Evolutionary conservation across 2,329 filamentous ascomycete species (phyloP).

Genomic region (Colletotrichum cuscutae): DNA sequence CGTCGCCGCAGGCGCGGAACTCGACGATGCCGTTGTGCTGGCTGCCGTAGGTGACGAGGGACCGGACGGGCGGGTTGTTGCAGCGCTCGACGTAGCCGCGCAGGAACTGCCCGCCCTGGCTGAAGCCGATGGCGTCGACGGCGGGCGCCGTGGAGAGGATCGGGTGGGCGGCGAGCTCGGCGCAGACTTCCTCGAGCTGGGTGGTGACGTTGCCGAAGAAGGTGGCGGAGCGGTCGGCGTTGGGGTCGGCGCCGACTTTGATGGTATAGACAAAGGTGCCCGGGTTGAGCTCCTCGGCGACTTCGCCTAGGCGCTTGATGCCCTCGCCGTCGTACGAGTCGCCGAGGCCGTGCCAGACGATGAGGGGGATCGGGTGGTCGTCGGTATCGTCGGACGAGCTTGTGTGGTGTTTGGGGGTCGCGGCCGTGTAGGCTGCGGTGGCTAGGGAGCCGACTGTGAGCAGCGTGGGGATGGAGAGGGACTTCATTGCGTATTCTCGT

Average conservation of each 20-base stretch:
- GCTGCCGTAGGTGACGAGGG: slow-evolving; percentile 86
- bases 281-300: slow-evolving; percentile 79
- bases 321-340: slow-evolving; percentile 83
- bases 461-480: slow-evolving; percentile 46
- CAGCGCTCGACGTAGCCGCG: slow-evolving; percentile 90
- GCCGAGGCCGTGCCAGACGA: slow-evolving; percentile 91
- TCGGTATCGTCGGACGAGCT: slow-evolving; percentile 47
- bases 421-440: slow-evolving; percentile 36
- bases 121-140: slow-evolving; percentile 93
- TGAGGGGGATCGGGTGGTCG: slow-evolving; percentile 82
- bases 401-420: not conserved
- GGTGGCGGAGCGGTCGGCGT: slow-evolving; percentile 80
- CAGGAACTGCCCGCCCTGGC: slow-evolving; percentile 96
- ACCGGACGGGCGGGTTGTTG: slow-evolving; percentile 78
- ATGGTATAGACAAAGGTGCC: slow-evolving; percentile 88
- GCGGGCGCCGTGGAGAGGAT: slow-evolving; percentile 85
- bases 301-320: slow-evolving; percentile 74
- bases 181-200: slow-evolving; percentile 82
- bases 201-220: slow-evolving; percentile 91
- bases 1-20: slow-evolving; percentile 77
- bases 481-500: slow-evolving; percentile 39
- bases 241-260: slow-evolving; percentile 73
- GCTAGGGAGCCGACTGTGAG: slow-evolving; percentile 42
- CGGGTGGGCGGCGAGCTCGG: slow-evolving; percentile 77
- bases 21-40: slow-evolving; percentile 93